Evolutionary conservation across 441 rosid genomes (phyloP), one percentile per base, ranked within the genome.

Genomic region (California macrophylla): DNA sequence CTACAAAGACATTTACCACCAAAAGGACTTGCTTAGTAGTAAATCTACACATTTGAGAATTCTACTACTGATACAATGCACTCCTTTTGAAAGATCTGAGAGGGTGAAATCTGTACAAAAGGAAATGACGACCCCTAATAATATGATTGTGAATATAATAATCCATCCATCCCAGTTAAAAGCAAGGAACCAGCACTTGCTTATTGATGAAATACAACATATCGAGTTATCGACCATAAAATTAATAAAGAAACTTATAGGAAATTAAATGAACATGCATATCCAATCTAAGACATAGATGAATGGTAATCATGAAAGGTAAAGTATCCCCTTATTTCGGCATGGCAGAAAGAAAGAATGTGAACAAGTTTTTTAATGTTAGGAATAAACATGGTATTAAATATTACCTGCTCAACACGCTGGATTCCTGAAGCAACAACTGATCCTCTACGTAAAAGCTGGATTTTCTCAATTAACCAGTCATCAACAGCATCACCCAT

Each of bases 401-500:
- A 52, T 23, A 76, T 82, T 78, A 92, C 99, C 96, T 91, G 85
- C 81, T 95, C 99, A 68, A 95, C 77, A 79, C 87, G 88, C 67
- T 87, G 87, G 77, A 95, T 82, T 52, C 90, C 96, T n/a, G 96
- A 87, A 73, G 99, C 99, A 78, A 95, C 85, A 66, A 92, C 88
- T 4, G 90, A 78, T 71, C 99, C 98, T 66, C 67, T 87, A 29
- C 94, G 87, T 76, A 95, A 81, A 76, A 88, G 95, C 80, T 89
- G 82, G 64, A 95, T 92, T 85, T 95, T 95, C 79, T 90, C 98
- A 13, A 95, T 77, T 74, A 95, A 76, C 99, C 99, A 95, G 77
- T 95, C 99, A 85, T 95, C 99, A 70, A 95, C 84, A 30, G 99
- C 99, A 85, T 95, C 99, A 7, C 99, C 98, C 98, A 95, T 95